Evolutionary conservation across 1,139 yeast genomes (phyloP).

Genomic region (Saccharomycopsis hybrid): DNA sequence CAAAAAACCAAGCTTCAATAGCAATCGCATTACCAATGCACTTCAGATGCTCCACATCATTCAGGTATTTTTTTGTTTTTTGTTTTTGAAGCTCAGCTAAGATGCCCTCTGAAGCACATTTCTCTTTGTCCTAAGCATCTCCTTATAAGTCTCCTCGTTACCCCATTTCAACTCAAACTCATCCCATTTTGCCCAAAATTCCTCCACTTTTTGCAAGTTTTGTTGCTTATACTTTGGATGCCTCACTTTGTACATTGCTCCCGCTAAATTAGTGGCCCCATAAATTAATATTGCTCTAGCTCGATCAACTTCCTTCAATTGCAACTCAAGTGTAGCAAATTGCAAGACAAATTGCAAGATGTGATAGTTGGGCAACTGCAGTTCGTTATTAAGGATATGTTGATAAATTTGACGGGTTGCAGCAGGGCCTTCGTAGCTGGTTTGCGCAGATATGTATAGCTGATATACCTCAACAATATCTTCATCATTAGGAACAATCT

Average conservation of each 20-base stretch:
- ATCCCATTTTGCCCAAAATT: constrained; percentile 63
- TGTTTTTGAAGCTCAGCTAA: too few species aligned
- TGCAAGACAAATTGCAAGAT: constrained; percentile 29
- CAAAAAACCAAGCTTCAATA: too few species aligned
- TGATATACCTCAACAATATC: constrained; percentile 11
- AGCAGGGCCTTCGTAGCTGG: constrained; percentile 24
- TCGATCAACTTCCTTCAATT: constrained; percentile 44
- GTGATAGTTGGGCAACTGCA: constrained; percentile 30
- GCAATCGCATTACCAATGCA: too few species aligned
- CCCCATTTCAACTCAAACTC: constrained; percentile 68
- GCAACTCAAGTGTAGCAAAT: constrained; percentile 43
- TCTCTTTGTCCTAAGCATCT: constrained; percentile 64
- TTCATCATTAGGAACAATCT: constrained; percentile 9
- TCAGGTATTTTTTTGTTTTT: too few species aligned
- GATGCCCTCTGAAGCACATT: constrained; percentile 21
- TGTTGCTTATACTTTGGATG: constrained; percentile 26
- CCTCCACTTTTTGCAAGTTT: constrained; percentile 23
- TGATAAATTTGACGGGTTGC: constrained; percentile 23
- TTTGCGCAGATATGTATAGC: constrained; percentile 24
- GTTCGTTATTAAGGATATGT: constrained; percentile 24
- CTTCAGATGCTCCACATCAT: too few species aligned
- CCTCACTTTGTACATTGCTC: constrained; percentile 29
- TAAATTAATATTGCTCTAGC: constrained; percentile 54
- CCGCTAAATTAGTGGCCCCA: constrained; percentile 27
- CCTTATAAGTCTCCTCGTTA: constrained; percentile 62